phyloP scores from a whole-genome alignment of 805 yeast genomes.

The Lachancea meyersii region DNA sequence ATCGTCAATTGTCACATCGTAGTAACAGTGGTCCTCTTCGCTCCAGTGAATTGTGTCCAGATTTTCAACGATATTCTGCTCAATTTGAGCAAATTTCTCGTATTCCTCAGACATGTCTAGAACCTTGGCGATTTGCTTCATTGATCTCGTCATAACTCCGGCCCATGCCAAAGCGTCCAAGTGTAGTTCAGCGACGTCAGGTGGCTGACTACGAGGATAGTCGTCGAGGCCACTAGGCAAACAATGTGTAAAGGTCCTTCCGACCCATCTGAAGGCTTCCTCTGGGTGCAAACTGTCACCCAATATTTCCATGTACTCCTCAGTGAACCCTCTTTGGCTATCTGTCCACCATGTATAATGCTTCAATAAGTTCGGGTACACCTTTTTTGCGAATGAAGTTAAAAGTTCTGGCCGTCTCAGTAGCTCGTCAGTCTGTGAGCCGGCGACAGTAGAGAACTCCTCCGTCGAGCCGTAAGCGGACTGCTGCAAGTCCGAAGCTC shows the following conservation, averaged over 20 bases:
- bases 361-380: constrained; percentile 68
- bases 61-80: constrained; percentile 52
- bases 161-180: constrained; percentile 91
- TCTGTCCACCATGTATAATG: constrained; percentile 83
- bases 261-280: constrained; percentile 90
- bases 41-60: constrained; percentile 80
- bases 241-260: constrained; percentile 78
- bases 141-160: constrained; percentile 82
- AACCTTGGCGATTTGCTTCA: constrained; percentile 63
- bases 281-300: constrained; percentile 37
- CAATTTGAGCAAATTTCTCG: constrained; percentile 45
- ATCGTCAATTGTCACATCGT: constrained; percentile 77
- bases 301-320: constrained; percentile 44
- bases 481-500: constrained; percentile 31
- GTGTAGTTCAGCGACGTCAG: constrained; percentile 83
- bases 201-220: constrained; percentile 77
- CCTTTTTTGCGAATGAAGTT: constrained; percentile 47
- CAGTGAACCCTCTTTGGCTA: constrained; percentile 71
- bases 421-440: constrained; percentile 44
- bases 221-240: constrained; percentile 93
- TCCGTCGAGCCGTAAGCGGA: neutral
- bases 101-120: constrained; percentile 57
- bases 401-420: constrained; percentile 54
- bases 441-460: constrained; percentile 10
- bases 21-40: constrained; percentile 55